Evolutionary conservation across 2,329 filamentous ascomycete species (phyloP), one percentile per base, ranked within the genome.

Genomic region (Dothistroma septosporum): DNA sequence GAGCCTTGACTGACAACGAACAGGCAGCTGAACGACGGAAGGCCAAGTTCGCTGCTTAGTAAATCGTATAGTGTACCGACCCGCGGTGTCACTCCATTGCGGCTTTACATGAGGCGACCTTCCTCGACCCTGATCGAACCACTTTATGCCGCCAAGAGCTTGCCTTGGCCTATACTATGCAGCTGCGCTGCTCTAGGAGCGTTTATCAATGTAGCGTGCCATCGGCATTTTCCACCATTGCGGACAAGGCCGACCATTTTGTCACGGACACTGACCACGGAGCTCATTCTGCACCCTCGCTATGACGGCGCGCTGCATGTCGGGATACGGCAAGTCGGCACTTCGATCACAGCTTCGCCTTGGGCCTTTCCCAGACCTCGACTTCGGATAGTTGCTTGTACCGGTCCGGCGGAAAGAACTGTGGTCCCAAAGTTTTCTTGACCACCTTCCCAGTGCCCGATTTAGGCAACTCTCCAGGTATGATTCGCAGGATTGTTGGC

Each of bases 361-460:
- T 64, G 19, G 44, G 24, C 10, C 49, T 48, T 19, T 55, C 48
- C 12, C 70, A 73, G 1, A 68, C 59, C 61, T 73, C 69, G 12
- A 73, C 67, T 33, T 70, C 64, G 14, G 61, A 53, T 41, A 64
- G 1, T 1, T 37, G 55, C 28, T 41, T 44, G 41, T 71, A 72
- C 19, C 22, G 59, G 16, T 68, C 55, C 8, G 61, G 54, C 10
- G 70, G 70, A 49, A 74, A 74, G 64, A 71, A 72, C 32, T 66
- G 57, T 10, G 71, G 70, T 1, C 69, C 70, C 0, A 74, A 65
- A 4, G 61, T 60, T 67, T 80, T 81, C 71, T 82, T 82, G 59
- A 78, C 74, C n/a, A 82, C 77, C 67, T 82, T 82, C 0, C 79
- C 79, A 0, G 78, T 82, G 0, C 69, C 75, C 22, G 75, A 77